phyloP scores from a whole-genome alignment of 306 rosid species.

The Quercus wislizeni region DNA sequence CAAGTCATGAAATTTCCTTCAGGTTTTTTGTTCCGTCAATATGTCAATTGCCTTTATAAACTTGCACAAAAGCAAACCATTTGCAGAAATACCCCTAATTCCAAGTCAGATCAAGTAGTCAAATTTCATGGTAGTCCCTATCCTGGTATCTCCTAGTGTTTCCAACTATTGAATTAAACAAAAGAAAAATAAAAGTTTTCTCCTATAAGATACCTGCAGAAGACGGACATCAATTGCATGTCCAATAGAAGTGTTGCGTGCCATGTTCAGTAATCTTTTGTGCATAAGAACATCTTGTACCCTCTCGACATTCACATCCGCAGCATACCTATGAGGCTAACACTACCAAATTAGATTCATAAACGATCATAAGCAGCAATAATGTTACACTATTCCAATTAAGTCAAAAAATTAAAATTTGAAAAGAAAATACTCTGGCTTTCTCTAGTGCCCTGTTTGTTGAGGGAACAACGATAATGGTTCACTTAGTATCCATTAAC shows the following conservation, averaged over 20 bases:
- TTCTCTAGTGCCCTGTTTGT: too few relatives aligned
- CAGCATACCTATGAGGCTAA: slow-evolving; percentile 54
- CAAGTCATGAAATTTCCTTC: not conserved
- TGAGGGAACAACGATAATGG: too few relatives aligned
- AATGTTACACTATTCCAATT: not conserved
- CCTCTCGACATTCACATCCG: slow-evolving; percentile 75
- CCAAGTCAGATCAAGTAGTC: not conserved
- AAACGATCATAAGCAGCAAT: not conserved
- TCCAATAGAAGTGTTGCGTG: slow-evolving; percentile 50
- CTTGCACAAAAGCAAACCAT: not conserved
- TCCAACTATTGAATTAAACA: too few relatives aligned
- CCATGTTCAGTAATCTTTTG: slow-evolving; percentile 56
- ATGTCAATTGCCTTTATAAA: not conserved
- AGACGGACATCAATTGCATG: slow-evolving; percentile 83
- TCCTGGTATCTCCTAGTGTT: too few relatives aligned
- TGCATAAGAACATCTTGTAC: slow-evolving; percentile 81
- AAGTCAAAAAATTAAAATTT: not conserved
- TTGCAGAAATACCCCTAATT: not conserved
- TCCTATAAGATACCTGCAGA: slow-evolving; percentile 47
- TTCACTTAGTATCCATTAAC: too few relatives aligned
- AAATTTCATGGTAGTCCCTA: not conserved
- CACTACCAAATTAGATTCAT: not conserved
- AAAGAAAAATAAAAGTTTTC: not conserved
- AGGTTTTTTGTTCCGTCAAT: not conserved
- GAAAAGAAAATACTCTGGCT: not conserved